Base-by-base conservation (phyloP, 1,139 yeast species). In the Tardiomyces blankii region DNA sequence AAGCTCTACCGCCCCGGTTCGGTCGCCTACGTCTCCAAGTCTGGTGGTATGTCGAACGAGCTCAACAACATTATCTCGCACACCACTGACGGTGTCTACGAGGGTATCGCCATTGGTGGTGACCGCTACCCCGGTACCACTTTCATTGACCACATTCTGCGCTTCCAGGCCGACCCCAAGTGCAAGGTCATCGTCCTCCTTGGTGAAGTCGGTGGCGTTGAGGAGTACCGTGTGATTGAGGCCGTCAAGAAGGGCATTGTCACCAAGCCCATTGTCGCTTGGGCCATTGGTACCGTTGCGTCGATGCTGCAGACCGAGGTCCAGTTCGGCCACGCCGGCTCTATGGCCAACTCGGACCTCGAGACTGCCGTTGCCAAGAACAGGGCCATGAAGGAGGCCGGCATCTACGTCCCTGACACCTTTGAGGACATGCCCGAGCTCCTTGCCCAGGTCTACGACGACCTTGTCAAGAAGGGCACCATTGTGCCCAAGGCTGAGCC, bases 101-200 rank as follows among this genome's bases (percentile, higher is more conserved):
- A 69, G 57, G 74, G 74, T 54, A 60, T 69, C 42, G 74, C 74
- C 44, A 69, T 69, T 51, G 74, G 74, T 42, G 74, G 74, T 54
- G 74, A 69, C 58, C 62, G 74, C 43, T 70, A 69, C 58, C 74
- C 74, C n/a, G 73, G 73, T 43, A 70, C 74, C 44, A 67, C 74
- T 25, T 69, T 70, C 55, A 69, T 69, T 47, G 74, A 70, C 59
- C 74, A 69, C 56, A 65, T 70, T 50, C 58, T 70, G 50, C 68
- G 74, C 46, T 69, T 65, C 58, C 65, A 69, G 59, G 69, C 67
- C 44, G 74, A 70, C 53, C 73, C 74, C 50, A 63, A 62, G 47
- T 69, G 72, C 54, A 70, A 69, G 61, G 65, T 70, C 54, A 64
- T 69, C 46, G 69, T 69, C 39, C 59, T 69, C 44, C 62, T 69